A percentile compares a stretch with the other conserved stretches of the same genome.
Evolutionary conservation across 495 filamentous ascomycete species (phyloP).

Genomic region (Paragyromitra xinjiangensis): DNA sequence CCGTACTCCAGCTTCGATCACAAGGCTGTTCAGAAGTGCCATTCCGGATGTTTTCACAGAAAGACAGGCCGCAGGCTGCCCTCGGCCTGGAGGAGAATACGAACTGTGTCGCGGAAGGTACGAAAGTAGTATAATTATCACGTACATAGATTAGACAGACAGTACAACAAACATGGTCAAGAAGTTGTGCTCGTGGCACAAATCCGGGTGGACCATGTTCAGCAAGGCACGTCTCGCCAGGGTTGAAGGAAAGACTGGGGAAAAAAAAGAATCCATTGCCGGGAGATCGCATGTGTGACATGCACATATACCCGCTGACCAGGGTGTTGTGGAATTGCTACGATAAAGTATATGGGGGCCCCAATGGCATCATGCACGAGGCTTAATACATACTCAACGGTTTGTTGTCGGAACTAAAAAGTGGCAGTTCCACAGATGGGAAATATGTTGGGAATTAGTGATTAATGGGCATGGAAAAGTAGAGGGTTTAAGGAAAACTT

Average conservation of each 20-base stretch:
- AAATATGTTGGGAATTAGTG: not conserved
- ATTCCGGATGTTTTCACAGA: not conserved
- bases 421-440: not conserved
- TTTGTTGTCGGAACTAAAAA: not conserved
- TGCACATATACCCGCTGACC: slow-evolving; percentile 34
- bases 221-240: slow-evolving; percentile 7
- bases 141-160: not conserved
- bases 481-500: not conserved
- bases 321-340: slow-evolving; percentile 18
- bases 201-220: not conserved
- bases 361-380: not conserved
- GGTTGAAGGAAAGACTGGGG: not conserved
- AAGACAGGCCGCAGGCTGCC: not conserved
- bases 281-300: slow-evolving; percentile 15
- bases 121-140: not conserved
- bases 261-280: not conserved
- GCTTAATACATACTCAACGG: not conserved
- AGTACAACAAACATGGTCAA: not conserved
- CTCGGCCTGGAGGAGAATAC: not conserved
- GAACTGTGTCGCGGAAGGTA: not conserved
- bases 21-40: not conserved
- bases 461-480: not conserved
- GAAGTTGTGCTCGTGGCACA: not conserved
- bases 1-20: not conserved
- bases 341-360: not conserved